A percentile compares a stretch with the other conserved stretches of the same genome.
Conservation (phyloP, 768 basidiomycete genomes). For the Vishniacozyma victoriae region DNA sequence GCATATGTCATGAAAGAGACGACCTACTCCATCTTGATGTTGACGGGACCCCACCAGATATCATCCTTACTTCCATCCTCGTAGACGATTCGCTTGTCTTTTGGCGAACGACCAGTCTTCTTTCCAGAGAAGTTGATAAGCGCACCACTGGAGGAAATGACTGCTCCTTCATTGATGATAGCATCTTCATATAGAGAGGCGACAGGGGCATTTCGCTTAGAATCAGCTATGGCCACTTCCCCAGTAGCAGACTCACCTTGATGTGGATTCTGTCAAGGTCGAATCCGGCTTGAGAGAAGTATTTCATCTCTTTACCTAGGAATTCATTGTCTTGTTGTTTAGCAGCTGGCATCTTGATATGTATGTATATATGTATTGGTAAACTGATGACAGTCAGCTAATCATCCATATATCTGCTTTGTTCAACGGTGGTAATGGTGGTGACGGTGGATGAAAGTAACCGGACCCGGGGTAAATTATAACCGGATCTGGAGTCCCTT, state of each 20-base stretch:
- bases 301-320: conserved; percentile 86
- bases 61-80: conserved; percentile 95
- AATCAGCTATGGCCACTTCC: neutral
- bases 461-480: too few species aligned
- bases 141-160: conserved; percentile 91
- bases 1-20: conserved; percentile 51
- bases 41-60: conserved; percentile 99
- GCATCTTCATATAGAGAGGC: conserved; percentile 95
- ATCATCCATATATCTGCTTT: neutral
- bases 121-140: conserved; percentile 99
- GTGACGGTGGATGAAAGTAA: too few species aligned
- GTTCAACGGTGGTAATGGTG: too few species aligned
- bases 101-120: conserved; percentile 95
- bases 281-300: conserved; percentile 98
- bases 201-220: conserved; percentile 47
- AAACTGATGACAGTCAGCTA: neutral
- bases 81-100: conserved; percentile 99
- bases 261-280: conserved; percentile 97
- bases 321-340: conserved; percentile 48
- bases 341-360: conserved; percentile 16
- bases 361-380: neutral
- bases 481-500: too few species aligned
- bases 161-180: conserved; percentile 95
- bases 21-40: conserved; percentile 44
- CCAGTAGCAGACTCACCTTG: conserved; percentile 48